These are phyloP conservation scores for Neurospora sp. DNA, from an alignment of 495 filamentous ascomycete genomes.

Conservation along the genomic window DNA sequence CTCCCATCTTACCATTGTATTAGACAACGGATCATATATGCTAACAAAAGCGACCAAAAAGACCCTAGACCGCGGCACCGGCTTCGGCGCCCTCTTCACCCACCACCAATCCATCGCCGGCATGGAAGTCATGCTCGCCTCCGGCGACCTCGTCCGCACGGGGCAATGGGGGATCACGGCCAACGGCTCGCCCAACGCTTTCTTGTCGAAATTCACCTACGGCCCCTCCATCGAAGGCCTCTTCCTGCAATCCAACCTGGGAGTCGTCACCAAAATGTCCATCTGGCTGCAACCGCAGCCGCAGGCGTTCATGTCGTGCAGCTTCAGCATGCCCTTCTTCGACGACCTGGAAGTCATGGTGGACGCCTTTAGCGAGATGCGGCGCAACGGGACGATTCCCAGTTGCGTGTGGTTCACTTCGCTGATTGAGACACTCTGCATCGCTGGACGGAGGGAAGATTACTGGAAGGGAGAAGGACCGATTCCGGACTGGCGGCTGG, in stretches of 20 bases:
- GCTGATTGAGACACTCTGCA: conserved; percentile 38
- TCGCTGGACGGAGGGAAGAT: conserved; percentile 34
- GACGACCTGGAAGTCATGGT: conserved; percentile 36
- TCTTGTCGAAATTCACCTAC: conserved; percentile 38
- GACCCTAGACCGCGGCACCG: conserved; percentile 33
- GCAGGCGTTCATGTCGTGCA: conserved; percentile 40
- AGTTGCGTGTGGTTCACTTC: conserved; percentile 36
- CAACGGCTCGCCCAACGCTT: conserved; percentile 28
- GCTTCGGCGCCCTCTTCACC: conserved; percentile 37
- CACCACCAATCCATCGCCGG: conserved; percentile 40
- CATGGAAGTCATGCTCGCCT: conserved; percentile 41
- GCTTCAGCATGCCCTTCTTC: conserved; percentile 36
- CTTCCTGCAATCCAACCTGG: conserved; percentile 40
- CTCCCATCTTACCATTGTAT: not conserved
- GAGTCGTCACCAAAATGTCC: conserved; percentile 40
- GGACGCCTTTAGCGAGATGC: conserved; percentile 29
- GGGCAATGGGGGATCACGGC: conserved; percentile 38
- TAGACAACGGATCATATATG: not conserved
- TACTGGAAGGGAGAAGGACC: conserved; percentile 36
- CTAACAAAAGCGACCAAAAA: conserved; percentile 1
- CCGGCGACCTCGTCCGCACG: conserved; percentile 37
- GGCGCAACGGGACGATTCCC: conserved; percentile 26
- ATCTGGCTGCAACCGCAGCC: conserved; percentile 38
- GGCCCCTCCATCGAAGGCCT: conserved; percentile 40
- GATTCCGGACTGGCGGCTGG: conserved; percentile 34